Evolutionary conservation across 2,329 filamentous ascomycete species (phyloP).

Genomic region (Aspergillus sergii): DNA sequence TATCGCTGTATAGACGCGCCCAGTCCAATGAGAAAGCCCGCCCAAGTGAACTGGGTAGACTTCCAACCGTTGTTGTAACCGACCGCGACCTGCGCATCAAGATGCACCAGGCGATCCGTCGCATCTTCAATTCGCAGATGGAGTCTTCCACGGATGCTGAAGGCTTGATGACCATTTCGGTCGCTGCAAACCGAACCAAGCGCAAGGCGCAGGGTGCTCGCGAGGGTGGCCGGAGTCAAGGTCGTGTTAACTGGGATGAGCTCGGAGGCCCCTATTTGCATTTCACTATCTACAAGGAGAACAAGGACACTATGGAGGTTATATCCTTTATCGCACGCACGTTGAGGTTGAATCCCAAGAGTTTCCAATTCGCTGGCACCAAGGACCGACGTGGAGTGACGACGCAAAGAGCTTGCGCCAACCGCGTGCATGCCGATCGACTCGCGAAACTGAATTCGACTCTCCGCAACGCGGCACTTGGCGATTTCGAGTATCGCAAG

Average conservation of each 20-base stretch:
- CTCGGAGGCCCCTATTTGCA: slow-evolving; percentile 80
- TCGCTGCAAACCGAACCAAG: slow-evolving; percentile 41
- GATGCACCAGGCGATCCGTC: slow-evolving; percentile 69
- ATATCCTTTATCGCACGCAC: slow-evolving; percentile 74
- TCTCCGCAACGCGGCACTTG: slow-evolving; percentile 66
- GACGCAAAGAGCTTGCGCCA: slow-evolving; percentile 75
- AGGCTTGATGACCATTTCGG: slow-evolving; percentile 64
- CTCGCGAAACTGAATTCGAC: slow-evolving; percentile 65
- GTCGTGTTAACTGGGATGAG: slow-evolving; percentile 63
- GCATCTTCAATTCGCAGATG: slow-evolving; percentile 75
- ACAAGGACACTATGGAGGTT: slow-evolving; percentile 94
- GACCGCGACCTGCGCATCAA: slow-evolving; percentile 65
- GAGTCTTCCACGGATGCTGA: slow-evolving; percentile 77
- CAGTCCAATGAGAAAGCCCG: slow-evolving; percentile 58
- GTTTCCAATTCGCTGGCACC: slow-evolving; percentile 81
- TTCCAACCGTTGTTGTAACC: slow-evolving; percentile 57
- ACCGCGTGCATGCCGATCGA: slow-evolving; percentile 61
- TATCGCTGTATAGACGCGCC: slow-evolving; percentile 59
- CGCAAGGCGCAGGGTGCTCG: slow-evolving; percentile 35
- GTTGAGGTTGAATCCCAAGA: slow-evolving; percentile 68
- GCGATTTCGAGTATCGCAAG: slow-evolving; percentile 77
- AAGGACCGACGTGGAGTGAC: slow-evolving; percentile 89
- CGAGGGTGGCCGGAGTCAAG: slow-evolving; percentile 31
- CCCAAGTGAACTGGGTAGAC: slow-evolving; percentile 55
- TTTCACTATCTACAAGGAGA: slow-evolving; percentile 94